Conservation (phyloP, 495 filamentous ascomycete genomes). For the Penicillium desertorum region DNA sequence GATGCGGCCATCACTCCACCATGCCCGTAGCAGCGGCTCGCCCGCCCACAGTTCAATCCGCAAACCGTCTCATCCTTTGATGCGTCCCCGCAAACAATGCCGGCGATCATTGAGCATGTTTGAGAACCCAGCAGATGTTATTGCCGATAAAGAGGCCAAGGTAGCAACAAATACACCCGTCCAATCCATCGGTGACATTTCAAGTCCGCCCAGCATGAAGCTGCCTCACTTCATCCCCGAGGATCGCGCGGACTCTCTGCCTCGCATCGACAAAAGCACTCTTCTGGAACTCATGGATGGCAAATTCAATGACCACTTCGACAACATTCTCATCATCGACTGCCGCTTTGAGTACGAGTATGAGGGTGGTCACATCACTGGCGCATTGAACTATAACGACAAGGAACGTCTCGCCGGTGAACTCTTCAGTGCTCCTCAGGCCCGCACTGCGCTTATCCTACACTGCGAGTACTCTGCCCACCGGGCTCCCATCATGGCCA, state of each 20-base stretch:
- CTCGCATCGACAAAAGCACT: slow-evolving; percentile 78
- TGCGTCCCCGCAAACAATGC: slow-evolving; percentile 82
- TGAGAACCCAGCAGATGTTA: slow-evolving; percentile 83
- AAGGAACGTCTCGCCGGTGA: slow-evolving; percentile 79
- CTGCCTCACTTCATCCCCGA: slow-evolving; percentile 84
- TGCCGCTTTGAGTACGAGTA: slow-evolving; percentile 99
- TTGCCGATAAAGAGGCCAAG: slow-evolving; percentile 64
- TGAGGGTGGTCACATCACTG: slow-evolving; percentile 90
- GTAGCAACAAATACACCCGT: slow-evolving; percentile 54
- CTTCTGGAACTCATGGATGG: slow-evolving; percentile 85
- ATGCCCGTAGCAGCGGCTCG: slow-evolving; percentile 63
- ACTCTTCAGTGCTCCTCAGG: slow-evolving; percentile 68
- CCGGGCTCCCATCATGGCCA: slow-evolving; percentile 88
- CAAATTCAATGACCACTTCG: slow-evolving; percentile 70
- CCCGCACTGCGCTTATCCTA: slow-evolving; percentile 79
- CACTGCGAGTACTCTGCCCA: slow-evolving; percentile 99
- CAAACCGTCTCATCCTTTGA: slow-evolving; percentile 67
- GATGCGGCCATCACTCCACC: slow-evolving; percentile 60
- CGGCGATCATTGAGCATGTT: slow-evolving; percentile 96
- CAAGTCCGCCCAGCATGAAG: slow-evolving; percentile 64
- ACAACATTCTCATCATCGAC: slow-evolving; percentile 81
- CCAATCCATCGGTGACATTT: slow-evolving; percentile 74
- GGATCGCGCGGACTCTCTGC: slow-evolving; percentile 77
- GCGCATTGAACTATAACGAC: slow-evolving; percentile 92
- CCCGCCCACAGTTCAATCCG: slow-evolving; percentile 68